Conservation (phyloP, 345 rosid species). For the Melaleuca quinquenervia region DNA sequence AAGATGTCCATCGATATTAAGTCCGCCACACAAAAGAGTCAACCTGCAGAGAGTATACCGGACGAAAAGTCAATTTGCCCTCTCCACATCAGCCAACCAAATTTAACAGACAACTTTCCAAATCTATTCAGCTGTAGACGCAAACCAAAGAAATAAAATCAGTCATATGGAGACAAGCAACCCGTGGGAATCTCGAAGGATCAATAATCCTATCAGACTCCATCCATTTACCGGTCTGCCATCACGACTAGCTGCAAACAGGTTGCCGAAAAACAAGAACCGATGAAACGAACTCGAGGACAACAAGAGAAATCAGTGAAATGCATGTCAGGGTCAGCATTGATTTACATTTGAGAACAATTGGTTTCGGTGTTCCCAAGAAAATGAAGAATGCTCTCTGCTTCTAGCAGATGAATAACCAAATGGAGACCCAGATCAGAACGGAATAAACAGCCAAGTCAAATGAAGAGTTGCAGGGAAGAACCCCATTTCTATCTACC, state of each 20-base stretch:
- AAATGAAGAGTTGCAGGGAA: neutral
- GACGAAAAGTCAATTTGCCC: neutral
- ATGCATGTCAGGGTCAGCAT: neutral
- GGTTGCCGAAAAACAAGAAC: neutral
- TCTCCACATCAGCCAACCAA: neutral
- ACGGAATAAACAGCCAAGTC: neutral
- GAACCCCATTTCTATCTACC: neutral
- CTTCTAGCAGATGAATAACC: neutral
- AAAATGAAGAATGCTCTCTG: neutral
- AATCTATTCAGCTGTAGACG: neutral
- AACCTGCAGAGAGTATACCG: neutral
- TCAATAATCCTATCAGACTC: neutral
- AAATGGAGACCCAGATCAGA: slow-evolving; percentile 2
- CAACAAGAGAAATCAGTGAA: neutral
- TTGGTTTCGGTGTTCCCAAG: neutral
- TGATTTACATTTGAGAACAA: neutral
- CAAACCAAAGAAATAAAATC: neutral
- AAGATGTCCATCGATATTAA: neutral
- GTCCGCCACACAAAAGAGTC: too few relatives aligned
- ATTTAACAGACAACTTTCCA: neutral
- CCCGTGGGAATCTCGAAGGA: neutral
- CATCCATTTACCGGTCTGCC: neutral
- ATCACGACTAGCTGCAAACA: neutral
- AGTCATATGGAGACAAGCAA: neutral
- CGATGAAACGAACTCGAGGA: neutral